Evolutionary conservation across 139 green algal species (phyloP).

Genomic region (Raphidocelis subcapitata): DNA sequence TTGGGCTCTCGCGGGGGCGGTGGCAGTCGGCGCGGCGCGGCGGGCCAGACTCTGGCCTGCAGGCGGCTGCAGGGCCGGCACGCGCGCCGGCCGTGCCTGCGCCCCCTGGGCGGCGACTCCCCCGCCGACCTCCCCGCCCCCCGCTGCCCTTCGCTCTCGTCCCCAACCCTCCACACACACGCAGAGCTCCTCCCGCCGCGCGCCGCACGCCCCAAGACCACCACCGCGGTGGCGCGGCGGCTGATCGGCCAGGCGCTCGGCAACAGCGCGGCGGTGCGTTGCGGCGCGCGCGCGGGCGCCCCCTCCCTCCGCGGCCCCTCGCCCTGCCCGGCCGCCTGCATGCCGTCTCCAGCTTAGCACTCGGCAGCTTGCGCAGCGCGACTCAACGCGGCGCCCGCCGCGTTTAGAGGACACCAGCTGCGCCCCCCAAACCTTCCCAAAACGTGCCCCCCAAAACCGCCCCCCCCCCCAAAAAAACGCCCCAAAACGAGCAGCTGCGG

Average conservation of each 20-base stretch:
- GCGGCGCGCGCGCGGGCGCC: too few relatives aligned
- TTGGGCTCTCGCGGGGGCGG: too few relatives aligned
- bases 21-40: too few relatives aligned
- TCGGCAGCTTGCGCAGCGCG: background rate
- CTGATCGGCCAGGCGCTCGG: slow-evolving; percentile 49
- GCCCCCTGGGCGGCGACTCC: too few relatives aligned
- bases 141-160: background rate
- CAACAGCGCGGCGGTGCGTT: slow-evolving; percentile 8
- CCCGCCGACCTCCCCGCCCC: too few relatives aligned
- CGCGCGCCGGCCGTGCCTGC: too few relatives aligned
- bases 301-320: background rate
- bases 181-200: slow-evolving; percentile 45
- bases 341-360: background rate
- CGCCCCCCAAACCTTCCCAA: background rate
- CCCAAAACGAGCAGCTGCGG: slow-evolving; percentile 16
- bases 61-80: too few relatives aligned
- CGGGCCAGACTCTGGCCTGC: too few relatives aligned
- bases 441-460: background rate
- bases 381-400: background rate
- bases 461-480: background rate
- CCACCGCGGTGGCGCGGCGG: slow-evolving; percentile 40
- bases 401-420: background rate
- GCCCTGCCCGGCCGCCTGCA: background rate
- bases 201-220: slow-evolving; percentile 42
- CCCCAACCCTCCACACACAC: background rate